Conservation (phyloP, 176 grass and related monocot genomes). For the Aegilops sharonensis region DNA sequence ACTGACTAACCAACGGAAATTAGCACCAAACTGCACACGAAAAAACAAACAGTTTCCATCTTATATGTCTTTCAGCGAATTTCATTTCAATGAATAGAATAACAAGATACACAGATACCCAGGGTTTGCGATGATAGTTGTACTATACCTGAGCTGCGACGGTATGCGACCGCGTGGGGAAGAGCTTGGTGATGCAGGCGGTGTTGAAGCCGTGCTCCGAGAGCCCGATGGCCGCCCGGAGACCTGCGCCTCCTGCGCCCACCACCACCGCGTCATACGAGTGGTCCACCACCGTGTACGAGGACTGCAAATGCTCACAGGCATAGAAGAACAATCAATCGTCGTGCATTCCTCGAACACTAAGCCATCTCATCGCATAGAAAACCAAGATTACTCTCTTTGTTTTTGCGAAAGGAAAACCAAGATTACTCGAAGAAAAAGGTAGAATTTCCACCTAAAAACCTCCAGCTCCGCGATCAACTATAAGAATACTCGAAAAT, state of each 20-base stretch:
- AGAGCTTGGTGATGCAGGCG: conserved; percentile 94
- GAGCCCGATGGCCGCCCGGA: conserved; percentile 83
- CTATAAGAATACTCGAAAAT: not conserved
- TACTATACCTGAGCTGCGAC: conserved; percentile 85
- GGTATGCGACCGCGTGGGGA: conserved; percentile 86
- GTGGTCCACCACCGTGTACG: conserved; percentile 82
- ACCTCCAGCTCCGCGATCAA: not conserved
- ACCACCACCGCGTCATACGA: conserved; percentile 91
- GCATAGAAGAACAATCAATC: conserved; percentile 10
- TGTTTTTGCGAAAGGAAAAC: too few species aligned
- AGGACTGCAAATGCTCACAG: conserved; percentile 44
- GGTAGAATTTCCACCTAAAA: not conserved
- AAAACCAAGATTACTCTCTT: too few species aligned
- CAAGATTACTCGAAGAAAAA: not conserved
- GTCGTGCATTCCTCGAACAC: not conserved
- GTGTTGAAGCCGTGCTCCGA: conserved; percentile 92
- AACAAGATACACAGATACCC: not conserved
- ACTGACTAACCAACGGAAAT: not conserved
- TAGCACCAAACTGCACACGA: not conserved
- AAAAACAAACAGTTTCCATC: not conserved
- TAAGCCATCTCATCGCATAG: not conserved
- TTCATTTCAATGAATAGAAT: not conserved
- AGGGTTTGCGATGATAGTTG: not conserved
- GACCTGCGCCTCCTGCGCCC: conserved; percentile 83
- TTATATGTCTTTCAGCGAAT: not conserved